These are phyloP conservation scores for Bruguiera sexangula DNA, from an alignment of 345 rosid species.

Conservation along the genomic window DNA sequence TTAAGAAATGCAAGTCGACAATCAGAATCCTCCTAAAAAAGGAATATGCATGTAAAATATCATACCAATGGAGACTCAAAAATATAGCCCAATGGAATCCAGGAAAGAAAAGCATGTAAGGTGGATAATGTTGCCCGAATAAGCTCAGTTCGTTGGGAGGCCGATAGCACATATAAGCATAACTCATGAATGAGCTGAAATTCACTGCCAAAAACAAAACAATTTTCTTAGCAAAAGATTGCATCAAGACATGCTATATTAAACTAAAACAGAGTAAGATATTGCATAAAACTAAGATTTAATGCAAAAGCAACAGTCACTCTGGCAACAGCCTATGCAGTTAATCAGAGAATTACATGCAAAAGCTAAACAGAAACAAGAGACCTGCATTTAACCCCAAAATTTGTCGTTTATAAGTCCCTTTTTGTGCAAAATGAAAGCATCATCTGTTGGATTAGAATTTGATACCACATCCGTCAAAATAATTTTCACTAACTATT, in stretches of 20 bases:
- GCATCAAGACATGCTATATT: background rate
- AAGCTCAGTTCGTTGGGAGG: conserved; percentile 93
- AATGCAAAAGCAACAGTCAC: too few relatives aligned
- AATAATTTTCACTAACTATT: too few relatives aligned
- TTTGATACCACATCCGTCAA: too few relatives aligned
- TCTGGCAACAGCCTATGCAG: too few relatives aligned
- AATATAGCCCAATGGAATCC: conserved; percentile 99
- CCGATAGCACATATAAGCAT: conserved; percentile 94
- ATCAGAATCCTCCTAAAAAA: conserved; percentile 7
- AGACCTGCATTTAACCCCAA: too few relatives aligned
- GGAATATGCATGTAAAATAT: background rate
- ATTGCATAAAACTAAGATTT: background rate
- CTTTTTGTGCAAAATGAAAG: too few relatives aligned
- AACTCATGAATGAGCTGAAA: conserved; percentile 98
- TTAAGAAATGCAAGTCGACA: conserved; percentile 17
- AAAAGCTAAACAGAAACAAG: too few relatives aligned
- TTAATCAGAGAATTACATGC: too few relatives aligned
- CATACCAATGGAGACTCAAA: conserved; percentile 96
- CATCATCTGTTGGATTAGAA: too few relatives aligned
- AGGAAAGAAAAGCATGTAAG: conserved; percentile 96
- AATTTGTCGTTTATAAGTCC: too few relatives aligned
- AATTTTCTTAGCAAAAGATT: conserved; percentile 9
- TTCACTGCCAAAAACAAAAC: conserved; percentile 63
- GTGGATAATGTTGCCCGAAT: conserved; percentile 91
- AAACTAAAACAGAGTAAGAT: background rate